These are phyloP conservation scores for Haplosporangium sp. DNA, from an alignment of 371 early-diverging fungal genomes.

Conservation along the genomic window DNA sequence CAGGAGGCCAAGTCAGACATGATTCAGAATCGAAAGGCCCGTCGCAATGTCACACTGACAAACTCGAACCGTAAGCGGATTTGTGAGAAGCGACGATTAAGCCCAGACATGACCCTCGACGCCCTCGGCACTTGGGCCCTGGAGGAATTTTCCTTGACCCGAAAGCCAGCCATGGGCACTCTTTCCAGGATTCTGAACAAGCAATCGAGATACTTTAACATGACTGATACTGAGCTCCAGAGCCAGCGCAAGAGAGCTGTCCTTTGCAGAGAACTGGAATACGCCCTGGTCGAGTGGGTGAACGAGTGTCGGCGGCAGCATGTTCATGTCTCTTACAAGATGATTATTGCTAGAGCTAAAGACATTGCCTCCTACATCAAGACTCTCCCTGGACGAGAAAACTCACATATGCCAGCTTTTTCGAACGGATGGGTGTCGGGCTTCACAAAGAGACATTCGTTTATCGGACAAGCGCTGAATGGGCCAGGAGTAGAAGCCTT, in stretches of 20 bases:
- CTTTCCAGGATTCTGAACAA: slow-evolving; percentile 37
- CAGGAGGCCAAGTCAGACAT: neutral
- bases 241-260: slow-evolving; percentile 35
- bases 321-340: slow-evolving; percentile 39
- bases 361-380: slow-evolving; percentile 26
- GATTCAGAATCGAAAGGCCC: neutral
- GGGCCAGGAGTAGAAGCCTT: slow-evolving; percentile 3
- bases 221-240: slow-evolving; percentile 22
- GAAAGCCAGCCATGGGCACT: slow-evolving; percentile 43
- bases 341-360: slow-evolving; percentile 40
- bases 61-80: slow-evolving; percentile 37
- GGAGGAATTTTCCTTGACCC: slow-evolving; percentile 14
- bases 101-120: slow-evolving; percentile 40
- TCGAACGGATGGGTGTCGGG: slow-evolving; percentile 52
- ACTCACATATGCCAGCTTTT: slow-evolving; percentile 17
- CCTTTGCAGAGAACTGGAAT: slow-evolving; percentile 34
- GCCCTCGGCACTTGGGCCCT: slow-evolving; percentile 30
- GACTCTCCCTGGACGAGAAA: slow-evolving; percentile 17
- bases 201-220: slow-evolving; percentile 20
- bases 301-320: slow-evolving; percentile 29
- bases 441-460: slow-evolving; percentile 36
- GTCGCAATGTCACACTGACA: slow-evolving; percentile 40
- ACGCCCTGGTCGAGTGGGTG: slow-evolving; percentile 27
- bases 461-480: slow-evolving; percentile 25
- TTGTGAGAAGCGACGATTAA: slow-evolving; percentile 16